These are phyloP conservation scores for Spathaspora sp. DNA, from an alignment of 1,139 yeast species.

Conservation along the genomic window DNA sequence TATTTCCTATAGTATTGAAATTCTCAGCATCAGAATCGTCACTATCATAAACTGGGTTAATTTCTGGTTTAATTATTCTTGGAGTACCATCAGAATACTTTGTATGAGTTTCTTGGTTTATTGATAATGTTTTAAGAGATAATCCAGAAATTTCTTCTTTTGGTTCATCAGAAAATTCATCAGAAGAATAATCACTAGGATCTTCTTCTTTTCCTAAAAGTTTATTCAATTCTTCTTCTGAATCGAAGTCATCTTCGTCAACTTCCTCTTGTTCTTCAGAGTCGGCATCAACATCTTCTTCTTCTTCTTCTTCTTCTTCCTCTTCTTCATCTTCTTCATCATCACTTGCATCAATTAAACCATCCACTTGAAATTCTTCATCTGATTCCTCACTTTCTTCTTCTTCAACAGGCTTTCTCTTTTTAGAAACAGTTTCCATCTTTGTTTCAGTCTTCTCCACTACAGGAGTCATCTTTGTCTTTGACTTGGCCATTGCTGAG, in stretches of 20 bases:
- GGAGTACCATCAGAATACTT: conserved; percentile 78
- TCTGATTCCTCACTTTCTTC: conserved; percentile 18
- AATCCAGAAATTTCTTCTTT: conserved; percentile 57
- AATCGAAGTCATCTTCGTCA: conserved; percentile 39
- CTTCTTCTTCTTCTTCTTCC: conserved; percentile 26
- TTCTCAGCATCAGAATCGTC: conserved; percentile 91
- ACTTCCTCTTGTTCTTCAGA: conserved; percentile 28
- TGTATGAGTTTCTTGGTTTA: conserved; percentile 40
- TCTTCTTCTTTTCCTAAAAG: conserved; percentile 55
- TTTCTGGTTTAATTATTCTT: conserved; percentile 80
- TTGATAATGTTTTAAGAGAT: conserved; percentile 49
- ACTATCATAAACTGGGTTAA: conserved; percentile 87
- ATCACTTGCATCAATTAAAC: conserved; percentile 24
- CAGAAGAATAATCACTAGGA: conserved; percentile 34
- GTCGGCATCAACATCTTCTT: conserved; percentile 29
- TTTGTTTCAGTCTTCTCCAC: conserved; percentile 11
- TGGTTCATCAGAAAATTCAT: conserved; percentile 51
- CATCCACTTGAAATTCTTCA: conserved; percentile 31
- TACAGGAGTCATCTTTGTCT: conserved; percentile 8
- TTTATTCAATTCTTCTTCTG: conserved; percentile 62
- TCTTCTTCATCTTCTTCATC: conserved; percentile 21
- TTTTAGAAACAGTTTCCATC: conserved; percentile 11
- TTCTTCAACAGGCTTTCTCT: conserved; percentile 19
- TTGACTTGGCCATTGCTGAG: conserved; percentile 13
- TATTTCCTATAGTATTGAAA: conserved; percentile 85